A percentile compares a stretch with the other conserved stretches of the same genome.
phyloP scores from a whole-genome alignment of 768 basidiomycete genomes.

The Russula olivacea region DNA sequence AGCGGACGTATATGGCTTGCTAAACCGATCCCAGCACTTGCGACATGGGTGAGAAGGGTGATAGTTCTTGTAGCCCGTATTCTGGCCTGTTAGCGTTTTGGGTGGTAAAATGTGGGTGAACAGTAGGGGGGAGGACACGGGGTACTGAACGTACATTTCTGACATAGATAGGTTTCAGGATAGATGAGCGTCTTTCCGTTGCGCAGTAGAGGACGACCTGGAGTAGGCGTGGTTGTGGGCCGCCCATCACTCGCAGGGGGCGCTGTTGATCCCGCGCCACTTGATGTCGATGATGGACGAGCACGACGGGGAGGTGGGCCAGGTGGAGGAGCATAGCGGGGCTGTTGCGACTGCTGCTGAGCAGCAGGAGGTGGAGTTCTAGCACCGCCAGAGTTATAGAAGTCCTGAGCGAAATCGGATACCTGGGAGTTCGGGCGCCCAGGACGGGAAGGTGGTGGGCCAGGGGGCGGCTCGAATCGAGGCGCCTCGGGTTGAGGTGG shows the following conservation, averaged over 20 bases:
- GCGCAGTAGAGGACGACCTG: constrained; percentile 62
- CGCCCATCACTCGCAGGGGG: constrained; percentile 43
- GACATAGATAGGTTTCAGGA: constrained; percentile 54
- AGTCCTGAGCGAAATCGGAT: constrained; percentile 63
- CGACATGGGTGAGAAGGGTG: constrained; percentile 65
- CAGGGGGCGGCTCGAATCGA: constrained; percentile 24
- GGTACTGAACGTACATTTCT: constrained; percentile 50
- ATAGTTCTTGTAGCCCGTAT: constrained; percentile 65
- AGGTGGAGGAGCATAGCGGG: constrained; percentile 33
- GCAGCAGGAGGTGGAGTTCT: constrained; percentile 6
- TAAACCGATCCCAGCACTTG: constrained; percentile 70
- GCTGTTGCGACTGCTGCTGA: background rate
- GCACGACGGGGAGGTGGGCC: constrained; percentile 27
- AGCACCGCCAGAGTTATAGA: constrained; percentile 47
- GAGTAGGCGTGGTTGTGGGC: constrained; percentile 56
- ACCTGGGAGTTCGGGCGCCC: constrained; percentile 17
- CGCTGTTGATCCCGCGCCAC: constrained; percentile 5
- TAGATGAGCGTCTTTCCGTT: constrained; percentile 64
- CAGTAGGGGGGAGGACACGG: background rate
- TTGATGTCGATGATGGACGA: constrained; percentile 16
- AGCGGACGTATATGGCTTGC: constrained; percentile 54
- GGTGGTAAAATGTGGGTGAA: background rate
- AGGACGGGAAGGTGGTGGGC: background rate
- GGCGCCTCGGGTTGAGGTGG: constrained; percentile 5
- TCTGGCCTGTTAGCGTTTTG: constrained; percentile 45